A percentile compares a stretch with the other conserved stretches of the same genome.
Evolutionary conservation across 371 early-diverging fungal species (phyloP).

Genomic region (Sporodiniella umbellata): DNA sequence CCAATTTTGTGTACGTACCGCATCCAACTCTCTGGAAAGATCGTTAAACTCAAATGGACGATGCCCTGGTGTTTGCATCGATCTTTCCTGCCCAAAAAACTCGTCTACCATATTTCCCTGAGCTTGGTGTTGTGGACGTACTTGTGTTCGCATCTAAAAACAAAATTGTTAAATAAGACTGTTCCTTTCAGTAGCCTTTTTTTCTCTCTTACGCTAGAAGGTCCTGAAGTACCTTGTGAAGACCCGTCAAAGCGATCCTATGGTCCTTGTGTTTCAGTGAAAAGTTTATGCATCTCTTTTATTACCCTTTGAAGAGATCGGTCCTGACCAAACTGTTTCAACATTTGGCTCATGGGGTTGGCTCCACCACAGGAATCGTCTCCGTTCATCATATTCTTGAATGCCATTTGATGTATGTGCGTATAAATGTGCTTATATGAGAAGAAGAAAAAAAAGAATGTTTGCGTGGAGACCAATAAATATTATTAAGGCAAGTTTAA

Average conservation of each 20-base stretch:
- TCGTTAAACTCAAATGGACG: slow-evolving; percentile 49
- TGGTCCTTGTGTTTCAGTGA: neutral
- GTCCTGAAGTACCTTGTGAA: slow-evolving; percentile 26
- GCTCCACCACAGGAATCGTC: slow-evolving; percentile 57
- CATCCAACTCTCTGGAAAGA: slow-evolving; percentile 49
- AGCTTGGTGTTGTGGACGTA: slow-evolving; percentile 17
- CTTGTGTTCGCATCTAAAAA: slow-evolving; percentile 23
- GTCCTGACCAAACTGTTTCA: slow-evolving; percentile 55
- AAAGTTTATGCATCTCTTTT: neutral
- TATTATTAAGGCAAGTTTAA: neutral
- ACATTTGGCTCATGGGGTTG: slow-evolving; percentile 58
- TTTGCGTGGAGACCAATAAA: too few species aligned
- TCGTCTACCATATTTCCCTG: slow-evolving; percentile 48
- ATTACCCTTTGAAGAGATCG: slow-evolving; percentile 50
- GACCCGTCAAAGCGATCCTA: slow-evolving; percentile 43
- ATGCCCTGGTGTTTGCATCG: slow-evolving; percentile 6
- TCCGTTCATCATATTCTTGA: slow-evolving; percentile 38
- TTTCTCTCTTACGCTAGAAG: slow-evolving; percentile 25
- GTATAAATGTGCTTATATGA: too few species aligned
- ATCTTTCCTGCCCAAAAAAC: slow-evolving; percentile 57
- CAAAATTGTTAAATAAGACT: neutral
- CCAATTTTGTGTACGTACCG: slow-evolving; percentile 52
- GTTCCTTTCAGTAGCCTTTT: too few species aligned
- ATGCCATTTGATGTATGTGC: slow-evolving; percentile 4
- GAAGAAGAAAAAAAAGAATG: neutral